Evolutionary conservation across 352 stramenopile species (phyloP), one percentile per base, ranked within the genome.

Genomic region (Pythium biforme): DNA sequence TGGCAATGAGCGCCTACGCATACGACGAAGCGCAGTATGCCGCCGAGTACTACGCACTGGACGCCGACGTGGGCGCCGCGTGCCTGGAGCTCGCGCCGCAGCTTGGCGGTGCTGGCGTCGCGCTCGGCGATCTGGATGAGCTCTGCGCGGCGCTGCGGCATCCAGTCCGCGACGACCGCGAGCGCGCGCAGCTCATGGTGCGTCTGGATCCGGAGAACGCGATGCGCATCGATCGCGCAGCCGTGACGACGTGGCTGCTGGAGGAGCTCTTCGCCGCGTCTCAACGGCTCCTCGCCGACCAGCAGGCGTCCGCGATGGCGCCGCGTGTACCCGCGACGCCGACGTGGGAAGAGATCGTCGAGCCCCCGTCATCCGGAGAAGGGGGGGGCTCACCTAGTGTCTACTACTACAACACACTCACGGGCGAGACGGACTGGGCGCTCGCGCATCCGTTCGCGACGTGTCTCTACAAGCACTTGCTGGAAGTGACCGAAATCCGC

Each of bases 131-230:
- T 29, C 70, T 89, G n/a, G 66, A 69, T 27, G 72, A 84, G 33
- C 68, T 86, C 39, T 89, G 80, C 41, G 55, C 48, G 20, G 67
- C 66, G 31, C 74, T 86, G 47, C 66, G 65, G 1, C 69, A 73
- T 11, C 63, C 76, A 11, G 37, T 87, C 4, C 74, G 67, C 22
- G 76, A 84, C 45, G 74, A 79, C 2, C 65, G 68, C 46, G 76
- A 89, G 54, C 70, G 78, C 17, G 58, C 65, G 33, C 72, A 65
- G 2, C 66, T 87, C 22, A 76, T 89, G 76, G 62, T 50, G 22
- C 73, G 79, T 49, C 69, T 92, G 31, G 80, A 92, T 56, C 81
- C 75, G 46, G 74, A 72, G 10, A 87, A 86, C 59, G 57, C 71
- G 17, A 89, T 92, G 80, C 40, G 73, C 4, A 74, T 92, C 31